Evolutionary conservation across 2,329 filamentous ascomycete genomes (phyloP), one percentile per base, ranked within the genome.

Genomic region (Sporothrix inflata): DNA sequence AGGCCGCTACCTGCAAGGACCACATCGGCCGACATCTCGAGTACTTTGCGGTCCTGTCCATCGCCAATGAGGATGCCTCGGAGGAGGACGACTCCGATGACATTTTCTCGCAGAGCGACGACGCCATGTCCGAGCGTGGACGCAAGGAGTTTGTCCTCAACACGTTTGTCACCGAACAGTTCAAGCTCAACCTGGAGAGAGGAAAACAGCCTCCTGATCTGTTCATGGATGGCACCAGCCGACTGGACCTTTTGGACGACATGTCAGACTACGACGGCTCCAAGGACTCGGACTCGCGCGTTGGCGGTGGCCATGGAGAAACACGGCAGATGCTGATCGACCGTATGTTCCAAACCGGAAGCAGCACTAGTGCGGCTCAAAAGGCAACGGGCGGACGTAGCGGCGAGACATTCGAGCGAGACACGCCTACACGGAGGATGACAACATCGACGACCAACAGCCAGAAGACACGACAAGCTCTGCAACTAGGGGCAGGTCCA

Each of bases 81-180:
- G 73, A 75, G 3, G 72, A 74, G 3, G 73, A 72, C 24, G 69
- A 73, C n/a, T 74, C 70, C 4, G 73, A 73, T 57, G 73, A 74
- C 1, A 69, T 74, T 9, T 72, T 73, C 8, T 73, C 73, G 12
- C 73, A 74, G 34, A 73, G 53, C 16, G 69, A 74, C 45, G 73
- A 75, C 27, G 63, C 63, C n/a, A 74, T 75, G 71, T 75, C 74
- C 1, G 74, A 74, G 7, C 71, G 73, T 3, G 74, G 73, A 0
- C 70, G 73, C 14, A 75, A 74, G 12, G 74, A 75, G 60, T 49
- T 71, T 45, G 73, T 75, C 4, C 68, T 75, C 12, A 72, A 72
- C 51, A 68, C 74, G 1, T 75, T 75, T 70, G 74, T 74, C n/a
- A 53, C 63, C 14, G 74, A 75, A 40, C 74, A 75, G 70, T 74